These are phyloP conservation scores for Agastache rugosa DNA, from an alignment of 257 asterid species.

Conservation along the genomic window DNA sequence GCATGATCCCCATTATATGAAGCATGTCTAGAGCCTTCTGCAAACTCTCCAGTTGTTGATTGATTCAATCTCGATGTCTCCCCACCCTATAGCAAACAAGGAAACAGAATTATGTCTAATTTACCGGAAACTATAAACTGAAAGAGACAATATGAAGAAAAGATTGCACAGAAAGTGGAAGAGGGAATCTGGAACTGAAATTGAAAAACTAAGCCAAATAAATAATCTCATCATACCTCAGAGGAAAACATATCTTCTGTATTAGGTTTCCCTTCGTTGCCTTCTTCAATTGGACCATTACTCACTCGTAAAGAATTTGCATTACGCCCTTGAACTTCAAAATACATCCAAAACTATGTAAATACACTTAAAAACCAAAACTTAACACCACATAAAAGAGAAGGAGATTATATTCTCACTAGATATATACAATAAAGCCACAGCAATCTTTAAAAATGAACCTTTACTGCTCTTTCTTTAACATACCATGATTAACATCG, in stretches of 20 bases:
- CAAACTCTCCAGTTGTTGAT: slow-evolving; percentile 56
- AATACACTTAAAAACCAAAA: slow-evolving; percentile 17
- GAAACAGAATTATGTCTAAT: slow-evolving; percentile 22
- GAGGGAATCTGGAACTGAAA: slow-evolving; percentile 15
- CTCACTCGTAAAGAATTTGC: slow-evolving; percentile 49
- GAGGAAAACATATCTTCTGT: slow-evolving; percentile 51
- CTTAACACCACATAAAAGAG: slow-evolving; percentile 6
- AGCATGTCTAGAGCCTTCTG: slow-evolving; percentile 53
- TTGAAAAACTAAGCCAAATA: slow-evolving; percentile 19
- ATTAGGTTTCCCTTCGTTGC: slow-evolving; percentile 53
- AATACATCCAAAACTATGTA: slow-evolving; percentile 32
- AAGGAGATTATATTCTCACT: not conserved
- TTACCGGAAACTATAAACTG: not conserved
- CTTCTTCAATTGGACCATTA: slow-evolving; percentile 56
- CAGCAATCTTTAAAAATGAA: slow-evolving; percentile 30
- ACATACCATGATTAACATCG: slow-evolving; percentile 58
- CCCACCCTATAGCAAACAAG: slow-evolving; percentile 53
- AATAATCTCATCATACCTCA: slow-evolving; percentile 60
- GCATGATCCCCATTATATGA: slow-evolving; percentile 53
- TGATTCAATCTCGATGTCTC: slow-evolving; percentile 52
- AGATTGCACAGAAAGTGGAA: slow-evolving; percentile 1
- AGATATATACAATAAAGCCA: slow-evolving; percentile 9
- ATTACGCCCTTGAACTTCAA: slow-evolving; percentile 55
- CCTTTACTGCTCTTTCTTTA: slow-evolving; percentile 16
- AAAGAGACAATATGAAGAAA: not conserved